Percentiles rank a stretch among this genome's conserved stretches.
Conservation (phyloP, 2,329 filamentous ascomycete genomes). For the Boeremia lycopersici region DNA sequence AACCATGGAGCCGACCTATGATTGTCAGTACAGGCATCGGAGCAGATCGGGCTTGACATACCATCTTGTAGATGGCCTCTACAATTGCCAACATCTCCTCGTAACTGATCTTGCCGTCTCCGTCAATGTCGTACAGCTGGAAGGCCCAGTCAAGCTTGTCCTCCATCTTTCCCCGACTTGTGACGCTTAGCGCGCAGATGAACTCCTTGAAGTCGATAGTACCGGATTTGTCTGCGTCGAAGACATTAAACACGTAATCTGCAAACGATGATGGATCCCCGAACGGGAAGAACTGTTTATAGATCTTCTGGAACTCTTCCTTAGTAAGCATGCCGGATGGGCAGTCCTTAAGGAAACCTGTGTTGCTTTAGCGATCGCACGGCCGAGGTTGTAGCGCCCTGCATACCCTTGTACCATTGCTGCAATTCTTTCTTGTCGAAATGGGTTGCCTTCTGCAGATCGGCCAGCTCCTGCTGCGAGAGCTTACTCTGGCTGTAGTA, state of each 20-base stretch:
- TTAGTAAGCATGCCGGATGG: conserved; percentile 96
- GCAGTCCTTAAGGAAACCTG: conserved; percentile 98
- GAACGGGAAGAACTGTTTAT: conserved; percentile 99
- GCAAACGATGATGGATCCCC: conserved; percentile 97
- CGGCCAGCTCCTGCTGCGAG: conserved; percentile 91
- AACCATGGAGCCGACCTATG: conserved; percentile 95
- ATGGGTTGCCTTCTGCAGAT: conserved; percentile 95
- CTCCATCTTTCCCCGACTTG: conserved; percentile 97
- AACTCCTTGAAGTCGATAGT: conserved; percentile 99
- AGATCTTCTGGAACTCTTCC: conserved; percentile 99
- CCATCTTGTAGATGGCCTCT: conserved; percentile 99
- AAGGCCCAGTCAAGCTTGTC: conserved; percentile 99
- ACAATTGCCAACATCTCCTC: conserved; percentile 99
- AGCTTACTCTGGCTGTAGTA: conserved; percentile 90
- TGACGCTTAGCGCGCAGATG: conserved; percentile 96
- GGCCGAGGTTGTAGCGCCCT: neutral
- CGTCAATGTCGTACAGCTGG: conserved; percentile 98
- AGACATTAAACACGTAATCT: conserved; percentile 99
- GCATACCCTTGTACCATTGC: conserved; percentile 98
- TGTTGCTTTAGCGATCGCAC: conserved; percentile 25
- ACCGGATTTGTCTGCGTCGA: conserved; percentile 95
- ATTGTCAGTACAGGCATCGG: conserved; percentile 22
- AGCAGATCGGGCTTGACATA: conserved; percentile 47
- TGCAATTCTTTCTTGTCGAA: conserved; percentile 99
- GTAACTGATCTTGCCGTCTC: conserved; percentile 98